Conservation (phyloP, 495 filamentous ascomycete species). For the Darksidea phi region DNA sequence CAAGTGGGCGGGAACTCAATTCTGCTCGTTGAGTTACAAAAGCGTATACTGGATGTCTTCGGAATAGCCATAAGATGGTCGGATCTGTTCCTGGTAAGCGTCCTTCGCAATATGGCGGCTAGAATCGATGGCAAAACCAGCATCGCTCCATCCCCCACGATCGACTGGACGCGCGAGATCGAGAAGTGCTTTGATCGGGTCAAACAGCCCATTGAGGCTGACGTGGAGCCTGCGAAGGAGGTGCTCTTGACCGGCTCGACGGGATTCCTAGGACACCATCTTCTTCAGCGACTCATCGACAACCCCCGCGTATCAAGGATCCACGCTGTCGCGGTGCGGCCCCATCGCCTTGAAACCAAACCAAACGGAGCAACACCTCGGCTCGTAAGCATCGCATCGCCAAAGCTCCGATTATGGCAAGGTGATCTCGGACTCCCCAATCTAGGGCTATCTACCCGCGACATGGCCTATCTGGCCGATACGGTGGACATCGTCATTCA, state of each 20-base stretch:
- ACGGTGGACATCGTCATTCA: slow-evolving; percentile 11
- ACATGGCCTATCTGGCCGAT: neutral
- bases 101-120: neutral
- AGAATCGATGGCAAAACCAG: neutral
- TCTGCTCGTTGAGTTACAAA: neutral
- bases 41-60: neutral
- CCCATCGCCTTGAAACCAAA: neutral
- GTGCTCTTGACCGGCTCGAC: neutral
- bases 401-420: neutral
- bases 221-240: neutral
- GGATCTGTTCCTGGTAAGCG: neutral
- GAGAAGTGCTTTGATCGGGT: neutral
- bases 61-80: neutral
- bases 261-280: neutral
- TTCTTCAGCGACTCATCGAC: neutral
- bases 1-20: slow-evolving; percentile 3
- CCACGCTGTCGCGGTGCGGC: neutral
- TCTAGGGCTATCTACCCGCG: neutral
- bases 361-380: neutral
- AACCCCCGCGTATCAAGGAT: neutral
- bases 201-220: neutral
- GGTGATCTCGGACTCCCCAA: neutral
- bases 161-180: neutral
- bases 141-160: neutral
- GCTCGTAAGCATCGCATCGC: too few species aligned